A percentile compares a stretch with the other conserved stretches of the same genome.
These are phyloP conservation scores for Blumeria hordei DNA, from an alignment of 2,329 filamentous ascomycete species.

Conservation along the genomic window DNA sequence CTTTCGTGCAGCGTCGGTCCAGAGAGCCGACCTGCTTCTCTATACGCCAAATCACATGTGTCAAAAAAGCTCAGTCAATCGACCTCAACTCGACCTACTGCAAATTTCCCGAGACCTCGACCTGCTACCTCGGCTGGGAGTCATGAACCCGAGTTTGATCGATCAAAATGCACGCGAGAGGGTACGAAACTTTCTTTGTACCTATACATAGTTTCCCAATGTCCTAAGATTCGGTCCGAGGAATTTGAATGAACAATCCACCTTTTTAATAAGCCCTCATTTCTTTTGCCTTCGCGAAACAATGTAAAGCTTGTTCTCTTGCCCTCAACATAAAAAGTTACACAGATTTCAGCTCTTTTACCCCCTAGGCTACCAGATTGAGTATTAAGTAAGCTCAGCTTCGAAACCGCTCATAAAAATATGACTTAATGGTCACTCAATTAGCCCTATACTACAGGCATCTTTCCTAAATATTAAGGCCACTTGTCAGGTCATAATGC, in stretches of 20 bases:
- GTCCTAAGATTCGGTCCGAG: background rate
- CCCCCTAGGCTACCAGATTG: background rate
- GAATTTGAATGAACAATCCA: background rate
- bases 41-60: constrained; percentile 17
- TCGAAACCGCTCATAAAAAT: too few relatives aligned
- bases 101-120: constrained; percentile 17
- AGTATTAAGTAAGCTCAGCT: too few relatives aligned
- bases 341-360: background rate
- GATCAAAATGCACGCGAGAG: constrained; percentile 20
- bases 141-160: constrained; percentile 15
- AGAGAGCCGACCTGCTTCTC: constrained; percentile 21
- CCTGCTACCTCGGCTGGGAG: constrained; percentile 18
- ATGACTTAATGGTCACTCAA: too few relatives aligned
- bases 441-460: too few relatives aligned
- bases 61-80: constrained; percentile 21
- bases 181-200: constrained; percentile 22
- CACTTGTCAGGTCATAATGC: too few relatives aligned
- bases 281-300: background rate
- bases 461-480: too few relatives aligned
- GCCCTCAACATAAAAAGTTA: background rate
- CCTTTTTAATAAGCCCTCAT: background rate
- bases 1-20: constrained; percentile 34
- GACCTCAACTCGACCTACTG: constrained; percentile 21
- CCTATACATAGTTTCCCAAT: constrained; percentile 5
- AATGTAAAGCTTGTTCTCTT: background rate